Evolutionary conservation across 2,329 filamentous ascomycete species (phyloP).

Genomic region (Diplodia scrobiculata): DNA sequence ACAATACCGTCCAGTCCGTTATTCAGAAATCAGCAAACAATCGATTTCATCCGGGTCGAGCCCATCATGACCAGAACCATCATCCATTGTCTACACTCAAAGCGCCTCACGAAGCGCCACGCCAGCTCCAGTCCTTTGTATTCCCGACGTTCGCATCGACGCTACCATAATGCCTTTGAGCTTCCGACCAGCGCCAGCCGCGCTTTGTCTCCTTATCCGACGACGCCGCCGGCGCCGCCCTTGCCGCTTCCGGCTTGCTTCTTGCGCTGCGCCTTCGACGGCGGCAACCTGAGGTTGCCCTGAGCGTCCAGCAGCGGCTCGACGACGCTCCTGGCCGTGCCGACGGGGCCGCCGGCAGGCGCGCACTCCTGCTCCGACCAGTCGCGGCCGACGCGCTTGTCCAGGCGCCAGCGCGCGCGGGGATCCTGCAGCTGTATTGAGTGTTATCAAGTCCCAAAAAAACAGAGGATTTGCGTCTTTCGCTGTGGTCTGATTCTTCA

Average conservation of each 20-base stretch:
- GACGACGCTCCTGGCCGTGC: neutral
- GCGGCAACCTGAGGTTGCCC: neutral
- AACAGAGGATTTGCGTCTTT: too few species aligned
- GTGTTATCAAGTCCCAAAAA: neutral
- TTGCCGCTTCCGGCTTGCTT: neutral
- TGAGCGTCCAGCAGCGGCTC: neutral
- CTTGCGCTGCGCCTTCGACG: neutral
- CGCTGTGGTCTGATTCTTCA: too few species aligned
- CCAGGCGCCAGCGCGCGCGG: neutral
- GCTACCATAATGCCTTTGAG: too few species aligned
- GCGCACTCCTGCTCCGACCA: neutral
- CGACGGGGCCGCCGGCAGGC: neutral
- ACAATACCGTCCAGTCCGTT: neutral
- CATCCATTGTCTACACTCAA: neutral
- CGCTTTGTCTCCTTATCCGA: neutral
- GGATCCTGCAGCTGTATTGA: neutral
- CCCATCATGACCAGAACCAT: neutral
- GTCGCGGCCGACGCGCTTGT: neutral
- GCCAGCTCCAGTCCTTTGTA: neutral
- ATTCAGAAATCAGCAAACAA: neutral
- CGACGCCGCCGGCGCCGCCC: neutral
- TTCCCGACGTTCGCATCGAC: neutral
- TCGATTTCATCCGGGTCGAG: neutral
- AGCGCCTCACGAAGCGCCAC: neutral
- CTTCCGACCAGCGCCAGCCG: neutral